Base-by-base conservation (phyloP, 75 land plant species). In the Sequoiadendron giganteum region DNA sequence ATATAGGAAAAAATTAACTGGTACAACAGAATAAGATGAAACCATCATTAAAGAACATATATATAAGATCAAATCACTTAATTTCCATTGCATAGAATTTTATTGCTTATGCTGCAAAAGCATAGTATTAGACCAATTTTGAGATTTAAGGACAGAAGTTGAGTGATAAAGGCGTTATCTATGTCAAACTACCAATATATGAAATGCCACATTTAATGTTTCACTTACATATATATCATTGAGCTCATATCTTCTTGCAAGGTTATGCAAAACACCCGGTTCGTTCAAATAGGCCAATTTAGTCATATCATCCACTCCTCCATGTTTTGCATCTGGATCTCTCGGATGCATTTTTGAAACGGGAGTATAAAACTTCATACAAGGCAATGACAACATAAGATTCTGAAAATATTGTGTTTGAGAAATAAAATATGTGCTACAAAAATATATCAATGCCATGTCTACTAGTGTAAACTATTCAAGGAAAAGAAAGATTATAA, bases 301-400 rank as follows among this genome's bases (percentile, higher is more conserved):
- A 54, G 97, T 96, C 97, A 96, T 96, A 89, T 96, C 97, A 84
- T 96, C 97, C 30, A 96, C 97, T 30, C 97, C 97, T n/a, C 95
- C 97, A 49, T 94, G 95, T 38, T 96, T 95, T 49, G 94, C 95
- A 89, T 96, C 97, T 52, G 96, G 91, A 87, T 96, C 97, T 86
- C 94, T 96, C n/a, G 97, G 92, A 38, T 96, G 93, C 38, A 95
- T 93, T 70, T 89, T 93, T 0, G 90, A 90, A 8, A 95, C 49
- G 82, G 88, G 84, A 68, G 90, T 87, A 61, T 85, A 83, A 38
- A 95, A 88, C 96, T 95, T 91, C 90, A 93, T 55, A 70, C 48
- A 86, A 80, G 32, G 25, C 10, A 18, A 79, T 18, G 10, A 79
- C 40, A 40, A 79, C 2, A 42, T 79, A 21, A 19, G 28, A 79